Base-by-base conservation (phyloP, 1,139 yeast species). In the Nakaseomyces delphensis region DNA sequence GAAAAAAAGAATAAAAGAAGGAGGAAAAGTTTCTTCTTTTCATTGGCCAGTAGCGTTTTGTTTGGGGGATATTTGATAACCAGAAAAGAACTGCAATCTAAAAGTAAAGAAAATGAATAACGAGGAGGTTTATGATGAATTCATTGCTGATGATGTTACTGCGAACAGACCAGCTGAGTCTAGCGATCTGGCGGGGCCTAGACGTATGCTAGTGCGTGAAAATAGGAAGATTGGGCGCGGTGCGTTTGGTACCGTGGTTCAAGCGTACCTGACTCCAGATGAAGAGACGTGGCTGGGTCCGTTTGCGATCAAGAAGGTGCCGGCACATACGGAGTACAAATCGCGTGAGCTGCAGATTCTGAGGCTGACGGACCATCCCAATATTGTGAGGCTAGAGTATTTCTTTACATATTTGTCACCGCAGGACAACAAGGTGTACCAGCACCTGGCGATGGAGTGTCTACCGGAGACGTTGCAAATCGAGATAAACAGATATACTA, bases 301-400 rank as follows among this genome's bases (percentile, higher is more conserved):
- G 0, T 83, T 75, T 65, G 93, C 91, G 21, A 82, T 83, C 46
- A 83, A 83, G 55, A 71, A 85, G 53, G 91, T 82, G 1, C 89
- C 89, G 18, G 91, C 91, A 1, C 91, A 83, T 56, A 83, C 91
- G 0, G 93, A 83, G 60, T 83, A 82, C 62, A 83, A 83, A 62
- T 76, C 83, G 42, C 70, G 94, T 61, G 94, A 83, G 61, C 67
- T 83, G 56, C 89, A 81, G 60, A 78, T 83, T 36, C 68, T 83
- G 53, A 69, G 87, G 54, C 73, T 78, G 37, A 83, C 86, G 4
- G 74, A 77, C 53, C 94, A 83, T 62, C 93, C 93, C 29, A 83
- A 83, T 59, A 78, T 83, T 41, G 85, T 83, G 36, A 69, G 74
- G 39, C 68, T 83, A 53, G 73, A 79, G 50, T 83, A 77, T 56